Evolutionary conservation across 2,329 filamentous ascomycete species (phyloP).

Genomic region (Epichloe baconii): DNA sequence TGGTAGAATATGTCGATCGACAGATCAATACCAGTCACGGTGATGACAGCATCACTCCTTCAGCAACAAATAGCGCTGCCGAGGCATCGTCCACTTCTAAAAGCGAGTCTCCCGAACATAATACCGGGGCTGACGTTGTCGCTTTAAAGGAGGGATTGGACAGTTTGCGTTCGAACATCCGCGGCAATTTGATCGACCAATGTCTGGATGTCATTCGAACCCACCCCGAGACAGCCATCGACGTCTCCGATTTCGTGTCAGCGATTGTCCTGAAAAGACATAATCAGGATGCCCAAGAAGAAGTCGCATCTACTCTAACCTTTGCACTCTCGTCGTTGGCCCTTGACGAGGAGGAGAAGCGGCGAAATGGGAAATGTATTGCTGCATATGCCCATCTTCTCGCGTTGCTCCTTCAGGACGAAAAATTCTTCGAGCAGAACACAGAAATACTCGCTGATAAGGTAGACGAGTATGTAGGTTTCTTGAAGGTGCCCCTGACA

Average conservation of each 20-base stretch:
- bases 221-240: slow-evolving; percentile 79
- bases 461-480: slow-evolving; percentile 61
- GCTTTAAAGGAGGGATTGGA: slow-evolving; percentile 64
- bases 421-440: slow-evolving; percentile 65
- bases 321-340: slow-evolving; percentile 66
- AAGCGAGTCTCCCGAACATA: slow-evolving; percentile 9
- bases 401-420: slow-evolving; percentile 74
- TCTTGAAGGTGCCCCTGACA: slow-evolving; percentile 58
- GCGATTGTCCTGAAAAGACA: slow-evolving; percentile 52
- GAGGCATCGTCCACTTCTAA: slow-evolving; percentile 1
- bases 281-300: slow-evolving; percentile 44
- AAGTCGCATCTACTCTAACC: slow-evolving; percentile 72
- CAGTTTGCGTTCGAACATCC: slow-evolving; percentile 56
- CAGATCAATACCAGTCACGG: neutral
- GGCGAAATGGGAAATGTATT: slow-evolving; percentile 49
- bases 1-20: slow-evolving; percentile 3
- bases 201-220: slow-evolving; percentile 82
- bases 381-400: slow-evolving; percentile 87
- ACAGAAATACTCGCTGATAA: slow-evolving; percentile 63
- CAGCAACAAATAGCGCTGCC: slow-evolving; percentile 5
- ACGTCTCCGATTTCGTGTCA: slow-evolving; percentile 75
- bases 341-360: slow-evolving; percentile 48
- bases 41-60: neutral
- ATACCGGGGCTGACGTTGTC: slow-evolving; percentile 8
- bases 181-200: slow-evolving; percentile 70